phyloP scores from a whole-genome alignment of 495 filamentous ascomycete species.

The Podospora bellae-mahoneyi region DNA sequence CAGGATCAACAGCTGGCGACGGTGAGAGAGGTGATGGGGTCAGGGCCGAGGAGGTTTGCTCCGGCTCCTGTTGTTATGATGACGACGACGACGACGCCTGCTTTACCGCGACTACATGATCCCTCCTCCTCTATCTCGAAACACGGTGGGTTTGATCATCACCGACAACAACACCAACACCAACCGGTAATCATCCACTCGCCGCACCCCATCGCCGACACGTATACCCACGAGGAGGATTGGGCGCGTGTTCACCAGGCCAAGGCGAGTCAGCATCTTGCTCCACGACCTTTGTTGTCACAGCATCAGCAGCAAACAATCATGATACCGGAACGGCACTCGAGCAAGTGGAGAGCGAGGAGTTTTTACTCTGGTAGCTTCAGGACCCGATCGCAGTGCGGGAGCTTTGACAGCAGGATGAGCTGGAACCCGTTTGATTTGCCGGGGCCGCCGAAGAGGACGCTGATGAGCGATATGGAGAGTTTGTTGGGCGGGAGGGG shows the following conservation, averaged over 20 bases:
- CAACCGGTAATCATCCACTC: neutral
- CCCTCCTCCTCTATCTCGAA: too few relatives aligned
- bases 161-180: neutral
- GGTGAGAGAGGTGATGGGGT: neutral
- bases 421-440: conserved; percentile 28
- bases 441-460: conserved; percentile 15
- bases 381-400: conserved; percentile 4
- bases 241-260: neutral
- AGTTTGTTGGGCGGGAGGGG: conserved; percentile 7
- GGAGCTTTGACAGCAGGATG: conserved; percentile 12
- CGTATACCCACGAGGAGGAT: conserved; percentile 9
- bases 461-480: conserved; percentile 16
- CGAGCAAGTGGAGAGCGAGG: conserved; percentile 2
- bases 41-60: neutral
- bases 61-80: neutral
- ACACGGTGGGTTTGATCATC: neutral
- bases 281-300: neutral
- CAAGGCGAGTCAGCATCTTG: neutral
- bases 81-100: neutral
- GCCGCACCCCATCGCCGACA: conserved; percentile 17
- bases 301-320: neutral
- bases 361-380: conserved; percentile 3
- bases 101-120: neutral
- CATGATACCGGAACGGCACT: conserved; percentile 14
- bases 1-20: neutral